Base-by-base conservation (phyloP, 2,329 filamentous ascomycete species). In the Apiospora marii region DNA sequence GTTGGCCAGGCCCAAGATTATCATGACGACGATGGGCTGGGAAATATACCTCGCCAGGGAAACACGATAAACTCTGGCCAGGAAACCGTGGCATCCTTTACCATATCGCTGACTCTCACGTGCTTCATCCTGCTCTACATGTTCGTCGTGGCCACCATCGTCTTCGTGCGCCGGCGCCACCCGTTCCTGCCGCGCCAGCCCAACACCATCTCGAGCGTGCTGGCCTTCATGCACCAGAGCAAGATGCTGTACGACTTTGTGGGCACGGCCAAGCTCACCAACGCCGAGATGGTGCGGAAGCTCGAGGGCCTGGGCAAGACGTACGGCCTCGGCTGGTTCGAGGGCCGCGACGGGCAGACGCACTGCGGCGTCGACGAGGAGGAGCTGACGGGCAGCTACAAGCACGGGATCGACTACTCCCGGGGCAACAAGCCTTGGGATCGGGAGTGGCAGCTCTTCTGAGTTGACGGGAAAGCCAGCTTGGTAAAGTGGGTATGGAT, bases 281-380 rank as follows among this genome's bases (percentile, higher is more conserved):
- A 88, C 70, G 83, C 85, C 19, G 83, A 90, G 79, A 93, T 94
- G 90, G 89, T 88, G 75, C 81, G 82, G 72, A 86, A 87, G 79
- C 84, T 95, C 48, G 88, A 89, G 73, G 82, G 80, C 13, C 82
- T 88, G n/a, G 87, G 88, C 49, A 92, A 92, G 83, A 91, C 86
- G 53, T 96, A 95, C 80, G 93, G 92, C 1, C 81, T 95, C 46
- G 93, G 93, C 0, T 95, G 93, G 93, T 95, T 95, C 78, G 83
- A 84, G 53, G 93, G 93, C 0, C 84, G 93, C 24, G 93, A 96
- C 81, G 91, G 91, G 4, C 87, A 92, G 81, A 88, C 89, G 74
- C 93, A 95, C 84, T 92, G 92, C 78, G 93, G 93, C 16, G 89
- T 96, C 72, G 93, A 96, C 78, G 87, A 94, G 83, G 93, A 95